Conservation (phyloP, 164 flowering plant species). For the Dillenia turbinata region DNA sequence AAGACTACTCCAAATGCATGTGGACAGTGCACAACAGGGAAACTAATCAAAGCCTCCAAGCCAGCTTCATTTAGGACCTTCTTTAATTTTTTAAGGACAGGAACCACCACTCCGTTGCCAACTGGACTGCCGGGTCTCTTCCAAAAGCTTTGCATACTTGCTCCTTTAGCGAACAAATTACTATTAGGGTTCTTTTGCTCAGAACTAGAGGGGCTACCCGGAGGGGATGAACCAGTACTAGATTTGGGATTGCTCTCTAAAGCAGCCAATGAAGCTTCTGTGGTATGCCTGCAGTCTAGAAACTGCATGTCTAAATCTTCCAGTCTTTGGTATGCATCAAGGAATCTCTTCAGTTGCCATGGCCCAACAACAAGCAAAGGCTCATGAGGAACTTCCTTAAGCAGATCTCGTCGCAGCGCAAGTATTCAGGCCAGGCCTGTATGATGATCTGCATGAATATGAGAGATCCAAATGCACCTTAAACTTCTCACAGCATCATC, state of each 20-base stretch:
- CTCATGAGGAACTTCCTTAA: slow-evolving; percentile 61
- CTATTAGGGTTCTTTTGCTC: slow-evolving; percentile 21
- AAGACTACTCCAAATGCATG: slow-evolving; percentile 79
- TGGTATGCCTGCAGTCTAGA: slow-evolving; percentile 75
- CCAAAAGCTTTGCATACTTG: slow-evolving; percentile 67
- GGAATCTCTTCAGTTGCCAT: slow-evolving; percentile 60
- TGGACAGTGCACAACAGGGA: slow-evolving; percentile 92
- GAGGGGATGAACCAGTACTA: slow-evolving; percentile 7
- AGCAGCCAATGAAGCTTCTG: slow-evolving; percentile 45
- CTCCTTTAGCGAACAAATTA: slow-evolving; percentile 55
- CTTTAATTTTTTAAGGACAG: slow-evolving; percentile 46
- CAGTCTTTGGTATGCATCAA: slow-evolving; percentile 86
- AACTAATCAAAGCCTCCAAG: slow-evolving; percentile 64
- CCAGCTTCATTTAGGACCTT: slow-evolving; percentile 66
- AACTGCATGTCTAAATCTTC: slow-evolving; percentile 94
- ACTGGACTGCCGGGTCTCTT: slow-evolving; percentile 48
- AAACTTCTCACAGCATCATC: slow-evolving; percentile 66
- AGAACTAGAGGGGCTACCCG: slow-evolving; percentile 15
- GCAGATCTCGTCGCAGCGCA: slow-evolving; percentile 62
- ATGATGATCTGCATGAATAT: slow-evolving; percentile 99
- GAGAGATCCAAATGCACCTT: slow-evolving; percentile 89
- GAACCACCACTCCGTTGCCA: slow-evolving; percentile 20
- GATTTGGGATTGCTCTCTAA: slow-evolving; percentile 22
- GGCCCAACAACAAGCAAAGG: slow-evolving; percentile 90
- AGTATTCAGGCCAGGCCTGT: slow-evolving; percentile 92